Percentiles rank a stretch among this genome's conserved stretches.
phyloP scores from a whole-genome alignment of 371 early-diverging fungal genomes.

The Parasitella parasitica region DNA sequence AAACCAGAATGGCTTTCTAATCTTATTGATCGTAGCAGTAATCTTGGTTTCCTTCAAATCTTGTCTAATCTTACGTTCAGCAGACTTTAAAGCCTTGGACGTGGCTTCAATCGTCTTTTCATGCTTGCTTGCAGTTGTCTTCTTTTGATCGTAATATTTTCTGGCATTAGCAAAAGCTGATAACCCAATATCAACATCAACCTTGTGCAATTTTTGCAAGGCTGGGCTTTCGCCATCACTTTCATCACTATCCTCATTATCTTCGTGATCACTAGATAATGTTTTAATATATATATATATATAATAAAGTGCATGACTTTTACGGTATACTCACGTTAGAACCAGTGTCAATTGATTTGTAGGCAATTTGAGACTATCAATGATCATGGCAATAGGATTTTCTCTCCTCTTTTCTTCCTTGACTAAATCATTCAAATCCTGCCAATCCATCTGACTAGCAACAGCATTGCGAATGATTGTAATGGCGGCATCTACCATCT shows the following conservation, averaged over 20 bases:
- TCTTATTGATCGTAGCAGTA: slow-evolving; percentile 75
- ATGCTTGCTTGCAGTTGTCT: slow-evolving; percentile 80
- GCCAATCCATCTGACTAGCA: slow-evolving; percentile 96
- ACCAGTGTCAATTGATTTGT: slow-evolving; percentile 70
- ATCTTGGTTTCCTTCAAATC: slow-evolving; percentile 77
- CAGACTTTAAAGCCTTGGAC: slow-evolving; percentile 82
- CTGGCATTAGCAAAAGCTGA: slow-evolving; percentile 93
- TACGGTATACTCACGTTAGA: slow-evolving; percentile 31
- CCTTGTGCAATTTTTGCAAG: slow-evolving; percentile 37
- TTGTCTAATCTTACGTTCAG: slow-evolving; percentile 84
- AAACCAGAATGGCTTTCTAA: slow-evolving; percentile 98
- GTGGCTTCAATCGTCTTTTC: slow-evolving; percentile 88
- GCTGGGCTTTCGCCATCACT: slow-evolving; percentile 23
- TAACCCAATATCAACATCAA: slow-evolving; percentile 85
- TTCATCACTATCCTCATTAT: slow-evolving; percentile 21
- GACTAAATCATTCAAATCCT: slow-evolving; percentile 85
- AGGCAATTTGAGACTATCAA: slow-evolving; percentile 71
- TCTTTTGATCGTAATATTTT: slow-evolving; percentile 86
- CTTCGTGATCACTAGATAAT: slow-evolving; percentile 47
- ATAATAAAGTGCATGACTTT: not conserved
- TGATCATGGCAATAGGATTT: slow-evolving; percentile 80
- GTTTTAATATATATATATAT: not conserved
- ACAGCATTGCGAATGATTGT: slow-evolving; percentile 83
- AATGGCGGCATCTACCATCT: slow-evolving; percentile 85
- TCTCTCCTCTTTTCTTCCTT: slow-evolving; percentile 75